Conservation (phyloP, 805 yeast genomes). For the Starmerella apis region DNA sequence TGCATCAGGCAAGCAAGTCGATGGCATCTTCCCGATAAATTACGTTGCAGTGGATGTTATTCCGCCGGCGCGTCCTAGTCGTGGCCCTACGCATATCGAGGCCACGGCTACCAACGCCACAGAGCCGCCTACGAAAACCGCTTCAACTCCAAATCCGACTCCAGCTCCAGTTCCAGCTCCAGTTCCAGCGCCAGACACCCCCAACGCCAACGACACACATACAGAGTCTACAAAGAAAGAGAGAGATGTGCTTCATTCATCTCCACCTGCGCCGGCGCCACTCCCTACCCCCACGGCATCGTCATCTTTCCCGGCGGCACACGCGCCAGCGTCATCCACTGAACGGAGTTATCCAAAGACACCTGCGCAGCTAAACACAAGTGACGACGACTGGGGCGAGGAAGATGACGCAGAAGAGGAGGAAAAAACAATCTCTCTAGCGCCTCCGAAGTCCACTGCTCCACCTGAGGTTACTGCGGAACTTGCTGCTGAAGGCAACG, state of each 20-base stretch:
- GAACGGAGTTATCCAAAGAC: neutral
- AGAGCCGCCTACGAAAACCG: neutral
- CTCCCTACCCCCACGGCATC: conserved; percentile 5
- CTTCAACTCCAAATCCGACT: neutral
- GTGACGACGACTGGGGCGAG: conserved; percentile 23
- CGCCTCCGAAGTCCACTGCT: conserved; percentile 15
- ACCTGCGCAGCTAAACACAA: neutral
- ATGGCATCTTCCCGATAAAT: conserved; percentile 81
- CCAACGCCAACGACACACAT: no score
- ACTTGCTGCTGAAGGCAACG: neutral
- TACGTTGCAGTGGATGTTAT: conserved; percentile 47
- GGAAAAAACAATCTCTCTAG: conserved; percentile 21
- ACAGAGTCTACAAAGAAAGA: no score
- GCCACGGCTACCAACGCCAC: conserved; percentile 10
- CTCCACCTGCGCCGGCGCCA: conserved; percentile 6
- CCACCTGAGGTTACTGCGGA: conserved; percentile 9
- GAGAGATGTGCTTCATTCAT: no score
- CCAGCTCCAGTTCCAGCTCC: neutral
- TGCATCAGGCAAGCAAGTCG: conserved; percentile 34
- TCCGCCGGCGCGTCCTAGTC: conserved; percentile 17
- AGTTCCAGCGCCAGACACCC: no score
- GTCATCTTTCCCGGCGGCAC: conserved; percentile 6
- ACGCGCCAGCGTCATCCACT: conserved; percentile 1
- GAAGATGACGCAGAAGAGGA: conserved; percentile 23
- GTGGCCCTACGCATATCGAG: conserved; percentile 9